Conservation (phyloP, 176 grass and related monocot species). For the Zoysia pacifica region DNA sequence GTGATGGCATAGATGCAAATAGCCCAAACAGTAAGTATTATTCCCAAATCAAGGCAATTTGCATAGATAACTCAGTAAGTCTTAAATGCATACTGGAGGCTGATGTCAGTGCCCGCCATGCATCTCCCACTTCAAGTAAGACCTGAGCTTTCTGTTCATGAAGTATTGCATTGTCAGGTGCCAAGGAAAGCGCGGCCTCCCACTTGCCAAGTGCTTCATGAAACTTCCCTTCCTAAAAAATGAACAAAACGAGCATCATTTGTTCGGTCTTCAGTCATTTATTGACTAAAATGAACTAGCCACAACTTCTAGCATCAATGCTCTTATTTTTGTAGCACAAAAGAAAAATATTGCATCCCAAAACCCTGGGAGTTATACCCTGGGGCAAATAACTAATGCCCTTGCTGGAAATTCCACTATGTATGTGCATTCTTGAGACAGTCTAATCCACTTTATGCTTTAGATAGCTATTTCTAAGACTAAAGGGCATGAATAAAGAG, state of each 20-base stretch:
- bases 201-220: slow-evolving; percentile 83
- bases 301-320: not conserved
- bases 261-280: not conserved
- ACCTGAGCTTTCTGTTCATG: slow-evolving; percentile 87
- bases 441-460: not conserved
- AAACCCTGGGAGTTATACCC: not conserved
- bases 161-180: slow-evolving; percentile 69
- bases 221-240: slow-evolving; percentile 79
- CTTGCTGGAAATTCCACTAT: not conserved
- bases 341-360: not conserved
- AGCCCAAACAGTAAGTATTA: not conserved
- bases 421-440: slow-evolving; percentile 3
- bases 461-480: not conserved
- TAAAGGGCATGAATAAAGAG: not conserved
- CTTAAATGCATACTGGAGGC: slow-evolving; percentile 56
- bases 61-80: not conserved
- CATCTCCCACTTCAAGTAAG: slow-evolving; percentile 82
- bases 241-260: slow-evolving; percentile 1
- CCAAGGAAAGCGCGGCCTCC: slow-evolving; percentile 72
- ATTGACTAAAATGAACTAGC: not conserved
- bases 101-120: slow-evolving; percentile 83
- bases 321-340: not conserved
- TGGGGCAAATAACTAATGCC: not conserved
- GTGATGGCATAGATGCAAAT: too few relatives aligned
- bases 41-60: not conserved